These are phyloP conservation scores for Ophiocordyceps camponoti-saundersi DNA, from an alignment of 2,329 filamentous ascomycete genomes.

Conservation along the genomic window DNA sequence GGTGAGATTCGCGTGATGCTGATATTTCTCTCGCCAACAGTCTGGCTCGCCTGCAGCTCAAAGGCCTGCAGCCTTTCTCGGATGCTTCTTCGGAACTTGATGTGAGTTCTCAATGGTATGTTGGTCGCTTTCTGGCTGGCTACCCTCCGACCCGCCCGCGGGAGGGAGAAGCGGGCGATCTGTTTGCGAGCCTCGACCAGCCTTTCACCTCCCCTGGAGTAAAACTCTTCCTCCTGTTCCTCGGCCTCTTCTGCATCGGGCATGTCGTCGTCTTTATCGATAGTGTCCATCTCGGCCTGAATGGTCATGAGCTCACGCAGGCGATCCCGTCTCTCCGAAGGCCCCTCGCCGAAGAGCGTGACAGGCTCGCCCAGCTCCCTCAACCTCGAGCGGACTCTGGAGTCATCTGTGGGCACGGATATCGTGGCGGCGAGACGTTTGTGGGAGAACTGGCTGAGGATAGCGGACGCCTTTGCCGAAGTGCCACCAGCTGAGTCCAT, in stretches of 20 bases:
- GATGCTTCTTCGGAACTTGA: constrained; percentile 78
- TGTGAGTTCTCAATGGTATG: constrained; percentile 75
- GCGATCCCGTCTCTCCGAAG: constrained; percentile 70
- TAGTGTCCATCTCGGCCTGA: constrained; percentile 44
- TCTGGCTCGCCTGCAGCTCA: constrained; percentile 86
- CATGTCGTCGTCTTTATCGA: constrained; percentile 43
- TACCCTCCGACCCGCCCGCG: constrained; percentile 60
- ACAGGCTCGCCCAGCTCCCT: constrained; percentile 85
- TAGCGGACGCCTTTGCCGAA: constrained; percentile 68
- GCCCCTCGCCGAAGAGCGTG: constrained; percentile 84
- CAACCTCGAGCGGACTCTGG: constrained; percentile 61
- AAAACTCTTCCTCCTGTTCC: constrained; percentile 85
- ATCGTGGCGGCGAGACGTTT: constrained; percentile 80
- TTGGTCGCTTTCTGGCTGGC: constrained; percentile 64
- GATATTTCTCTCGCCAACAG: constrained; percentile 76
- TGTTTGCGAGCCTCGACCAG: constrained; percentile 60
- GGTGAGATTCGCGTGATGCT: constrained; percentile 87
- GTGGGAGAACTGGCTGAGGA: constrained; percentile 76
- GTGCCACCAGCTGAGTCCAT: constrained; percentile 46
- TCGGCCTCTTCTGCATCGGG: constrained; percentile 43
- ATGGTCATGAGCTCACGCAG: constrained; percentile 66
- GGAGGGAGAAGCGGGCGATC: constrained; percentile 72
- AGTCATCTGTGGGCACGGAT: constrained; percentile 87
- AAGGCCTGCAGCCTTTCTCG: constrained; percentile 71
- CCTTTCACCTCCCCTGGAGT: constrained; percentile 63